Base-by-base conservation (phyloP, 2,329 filamentous ascomycete genomes). In the Chalaropsis ovoidea region DNA sequence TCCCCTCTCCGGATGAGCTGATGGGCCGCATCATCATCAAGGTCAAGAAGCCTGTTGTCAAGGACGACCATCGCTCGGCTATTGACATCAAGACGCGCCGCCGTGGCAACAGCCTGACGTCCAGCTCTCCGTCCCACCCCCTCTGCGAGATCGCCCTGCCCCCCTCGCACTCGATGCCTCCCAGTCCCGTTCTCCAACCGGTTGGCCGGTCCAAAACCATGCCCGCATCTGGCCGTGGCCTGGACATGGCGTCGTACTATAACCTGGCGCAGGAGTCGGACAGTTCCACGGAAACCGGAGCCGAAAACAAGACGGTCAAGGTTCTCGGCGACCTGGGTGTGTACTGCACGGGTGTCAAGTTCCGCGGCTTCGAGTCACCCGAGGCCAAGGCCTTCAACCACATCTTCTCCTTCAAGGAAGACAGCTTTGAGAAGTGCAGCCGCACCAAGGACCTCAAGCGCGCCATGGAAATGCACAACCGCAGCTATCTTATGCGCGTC, bases 361-460 rank as follows among this genome's bases (percentile, higher is more conserved):
- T 94, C 74, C 82, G 83, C 42, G 88, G 89, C 52, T 96, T 96
- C 72, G 84, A 86, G 66, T 82, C 83, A 13, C 78, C 86, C 0
- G 89, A 93, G 68, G 92, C 90, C 70, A 90, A 90, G 76, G 84
- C 85, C 52, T 94, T 86, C 78, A 97, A 97, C 75, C 94, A 99
- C 76, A 89, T 97, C 71, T 92, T 94, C 75, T 97, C 94, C 0
- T 91, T 97, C 76, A 90, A 90, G 73, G 94, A 99, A 77, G 85
- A 86, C 66, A 90, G 87, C 5, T 96, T 96, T 71, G 85, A 90
- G 70, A 88, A 85, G 72, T 84, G 94, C 71, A 91, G 86, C 72
- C 87, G 86, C 69, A 85, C 87, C 58, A 82, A 85, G 58, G 87
- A 89, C 27, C 85, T 85, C 67, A 95, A 95, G 76, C 83, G 84